These are phyloP conservation scores for Hypoxylon lenormandii DNA, from an alignment of 495 filamentous ascomycete species.

Conservation along the genomic window DNA sequence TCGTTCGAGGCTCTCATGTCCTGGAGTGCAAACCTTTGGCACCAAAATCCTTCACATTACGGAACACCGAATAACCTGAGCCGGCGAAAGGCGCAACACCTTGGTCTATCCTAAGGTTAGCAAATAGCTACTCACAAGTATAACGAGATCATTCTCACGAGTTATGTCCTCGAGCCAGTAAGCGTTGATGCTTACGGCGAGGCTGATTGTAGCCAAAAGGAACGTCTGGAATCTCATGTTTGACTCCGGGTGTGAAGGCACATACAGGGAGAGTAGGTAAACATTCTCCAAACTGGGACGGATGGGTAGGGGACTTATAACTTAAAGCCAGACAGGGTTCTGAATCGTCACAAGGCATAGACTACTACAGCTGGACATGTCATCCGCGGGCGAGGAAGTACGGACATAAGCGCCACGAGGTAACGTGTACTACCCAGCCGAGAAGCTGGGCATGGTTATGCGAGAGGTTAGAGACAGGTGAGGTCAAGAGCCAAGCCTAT, in stretches of 20 bases:
- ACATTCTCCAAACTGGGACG: slow-evolving; percentile 30
- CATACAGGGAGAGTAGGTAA: slow-evolving; percentile 22
- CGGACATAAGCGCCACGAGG: slow-evolving; percentile 25
- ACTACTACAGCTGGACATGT: slow-evolving; percentile 35
- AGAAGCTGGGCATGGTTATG: slow-evolving; percentile 18
- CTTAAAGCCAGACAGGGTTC: slow-evolving; percentile 25
- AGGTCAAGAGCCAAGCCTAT: slow-evolving; percentile 22
- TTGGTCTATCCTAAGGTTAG: slow-evolving; percentile 52
- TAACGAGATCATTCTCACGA: slow-evolving; percentile 46
- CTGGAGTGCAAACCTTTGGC: slow-evolving; percentile 61
- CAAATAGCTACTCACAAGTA: neutral
- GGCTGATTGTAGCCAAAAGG: slow-evolving; percentile 55
- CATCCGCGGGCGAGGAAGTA: slow-evolving; percentile 23
- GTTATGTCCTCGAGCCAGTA: slow-evolving; percentile 61
- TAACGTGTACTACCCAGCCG: slow-evolving; percentile 40
- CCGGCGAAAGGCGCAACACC: slow-evolving; percentile 61
- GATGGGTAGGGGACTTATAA: slow-evolving; percentile 45
- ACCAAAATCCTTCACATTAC: slow-evolving; percentile 72
- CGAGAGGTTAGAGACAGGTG: slow-evolving; percentile 24
- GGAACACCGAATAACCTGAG: slow-evolving; percentile 65
- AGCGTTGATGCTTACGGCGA: slow-evolving; percentile 54
- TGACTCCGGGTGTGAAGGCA: slow-evolving; percentile 37
- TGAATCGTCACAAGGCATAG: slow-evolving; percentile 39
- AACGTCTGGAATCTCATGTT: slow-evolving; percentile 57
- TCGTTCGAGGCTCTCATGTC: slow-evolving; percentile 17